A percentile compares a stretch with the other conserved stretches of the same genome.
Evolutionary conservation across 192 early-diverging fungal genomes (phyloP).

Genomic region (Geosiphon pyriformis): DNA sequence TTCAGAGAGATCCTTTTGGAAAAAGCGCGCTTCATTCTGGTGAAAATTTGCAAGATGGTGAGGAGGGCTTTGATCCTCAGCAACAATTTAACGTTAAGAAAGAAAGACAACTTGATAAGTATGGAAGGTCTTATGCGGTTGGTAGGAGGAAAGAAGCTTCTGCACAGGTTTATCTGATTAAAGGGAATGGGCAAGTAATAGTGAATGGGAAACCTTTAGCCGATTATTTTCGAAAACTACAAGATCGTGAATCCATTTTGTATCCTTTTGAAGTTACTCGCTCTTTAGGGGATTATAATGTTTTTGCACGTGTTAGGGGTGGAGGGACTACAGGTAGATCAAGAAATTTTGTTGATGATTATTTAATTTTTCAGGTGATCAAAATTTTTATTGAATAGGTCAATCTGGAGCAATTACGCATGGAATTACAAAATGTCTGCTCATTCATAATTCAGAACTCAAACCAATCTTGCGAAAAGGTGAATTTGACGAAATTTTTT

Average conservation of each 20-base stretch:
- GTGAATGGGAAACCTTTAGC: conserved; percentile 75
- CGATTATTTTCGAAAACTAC: conserved; percentile 65
- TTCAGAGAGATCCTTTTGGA: conserved; percentile 35
- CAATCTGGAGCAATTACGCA: conserved; percentile 84
- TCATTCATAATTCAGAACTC: conserved; percentile 55
- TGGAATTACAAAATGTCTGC: conserved; percentile 69
- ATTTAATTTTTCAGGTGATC: background rate
- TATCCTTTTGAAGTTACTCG: conserved; percentile 66
- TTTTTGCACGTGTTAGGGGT: conserved; percentile 74
- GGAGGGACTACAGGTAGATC: conserved; percentile 72
- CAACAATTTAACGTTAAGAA: conserved; percentile 18
- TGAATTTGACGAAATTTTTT: conserved; percentile 16
- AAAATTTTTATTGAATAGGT: conserved; percentile 35
- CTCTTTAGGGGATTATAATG: conserved; percentile 75
- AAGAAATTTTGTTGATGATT: background rate
- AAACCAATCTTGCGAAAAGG: conserved; percentile 52
- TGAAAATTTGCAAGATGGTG: conserved; percentile 30
- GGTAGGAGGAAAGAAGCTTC: conserved; percentile 79
- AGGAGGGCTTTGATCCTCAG: background rate
- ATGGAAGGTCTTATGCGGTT: conserved; percentile 66
- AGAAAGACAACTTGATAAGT: conserved; percentile 52
- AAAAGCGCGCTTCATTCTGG: conserved; percentile 27
- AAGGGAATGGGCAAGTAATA: conserved; percentile 60
- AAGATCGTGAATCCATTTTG: conserved; percentile 64
- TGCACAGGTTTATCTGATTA: conserved; percentile 70